phyloP scores from a whole-genome alignment of 768 basidiomycete genomes.

The Pisolithus sp. region DNA sequence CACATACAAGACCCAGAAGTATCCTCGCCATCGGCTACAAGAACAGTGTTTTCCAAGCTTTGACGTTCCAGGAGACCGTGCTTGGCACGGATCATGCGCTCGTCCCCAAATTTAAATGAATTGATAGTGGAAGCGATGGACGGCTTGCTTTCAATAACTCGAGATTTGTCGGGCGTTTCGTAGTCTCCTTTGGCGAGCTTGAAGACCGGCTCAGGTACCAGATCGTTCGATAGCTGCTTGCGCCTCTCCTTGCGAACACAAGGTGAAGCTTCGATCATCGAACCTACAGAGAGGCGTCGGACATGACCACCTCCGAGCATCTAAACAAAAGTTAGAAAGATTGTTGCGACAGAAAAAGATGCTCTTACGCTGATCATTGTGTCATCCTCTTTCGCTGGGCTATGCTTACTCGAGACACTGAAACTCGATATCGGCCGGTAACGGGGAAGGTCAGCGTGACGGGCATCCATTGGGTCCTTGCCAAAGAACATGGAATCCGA shows the following conservation, averaged over 20 bases:
- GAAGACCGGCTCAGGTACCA: conserved; percentile 26
- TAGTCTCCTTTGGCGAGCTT: conserved; percentile 28
- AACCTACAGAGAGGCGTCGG: conserved; percentile 60
- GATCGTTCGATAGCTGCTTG: conserved; percentile 36
- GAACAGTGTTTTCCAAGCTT: conserved; percentile 59
- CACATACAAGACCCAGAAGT: conserved; percentile 41
- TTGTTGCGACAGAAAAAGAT: background rate
- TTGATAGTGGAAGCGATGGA: conserved; percentile 56
- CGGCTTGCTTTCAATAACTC: conserved; percentile 49
- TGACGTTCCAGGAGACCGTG: conserved; percentile 57
- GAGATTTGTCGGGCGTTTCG: conserved; percentile 37
- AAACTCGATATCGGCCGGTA: conserved; percentile 63
- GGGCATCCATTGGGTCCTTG: conserved; percentile 33
- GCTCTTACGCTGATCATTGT: conserved; percentile 71
- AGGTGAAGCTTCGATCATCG: conserved; percentile 63
- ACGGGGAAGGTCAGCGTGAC: conserved; percentile 40
- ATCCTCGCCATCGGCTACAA: conserved; percentile 66
- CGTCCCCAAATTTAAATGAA: conserved; percentile 59
- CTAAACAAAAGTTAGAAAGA: conserved; percentile 27
- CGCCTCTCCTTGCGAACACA: conserved; percentile 61
- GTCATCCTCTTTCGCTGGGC: conserved; percentile 61
- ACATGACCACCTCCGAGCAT: conserved; percentile 79
- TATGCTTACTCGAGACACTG: conserved; percentile 44
- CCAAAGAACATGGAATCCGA: conserved; percentile 57
- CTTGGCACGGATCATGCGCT: conserved; percentile 61